Base-by-base conservation (phyloP, 345 rosid species). In the Salix udensis region DNA sequence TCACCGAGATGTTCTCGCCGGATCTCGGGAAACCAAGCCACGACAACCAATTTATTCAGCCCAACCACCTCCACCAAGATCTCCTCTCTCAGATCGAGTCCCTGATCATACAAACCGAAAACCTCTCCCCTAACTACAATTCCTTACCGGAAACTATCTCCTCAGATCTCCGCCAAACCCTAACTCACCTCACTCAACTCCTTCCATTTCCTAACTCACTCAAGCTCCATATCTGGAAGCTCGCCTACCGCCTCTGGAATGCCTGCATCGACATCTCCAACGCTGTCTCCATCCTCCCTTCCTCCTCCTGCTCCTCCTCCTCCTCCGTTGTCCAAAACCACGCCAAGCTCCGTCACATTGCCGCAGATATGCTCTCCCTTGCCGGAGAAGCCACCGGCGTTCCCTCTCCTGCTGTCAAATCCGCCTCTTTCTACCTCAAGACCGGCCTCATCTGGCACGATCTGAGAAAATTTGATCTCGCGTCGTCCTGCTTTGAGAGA, bases 221-320 rank as follows among this genome's bases (percentile, higher is more conserved):
- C 80, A 92, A 89, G 74, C 98, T 93, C 76, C 80, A 85, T 40
- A 37, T 91, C 61, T 93, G 99, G 98, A 96, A 95, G 82, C 93
- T 91, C 80, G 88, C 97, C 77, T 93, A 89, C 79, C 92, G 97
- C 72, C 94, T 96, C 72, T 96, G 99, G 97, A 96, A 94, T 81
- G 86, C 99, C 72, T 96, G 97, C 73, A 97, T 96, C 68, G 97
- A 96, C 84, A 88, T 86, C 74, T 87, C 93, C 76, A 96, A 96
- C 65, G 81, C 89, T 42, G 85, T 85, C 23, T 50, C 87, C 73
- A 78, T 87, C 74, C 77, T 81, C 61, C 78, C 84, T 31, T 85
- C 91, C 19, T 73, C 87, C 65, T 77, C 81, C 13, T 31, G 80
- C 44, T 80, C 68, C 39, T 78, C 31, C 30, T 28, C 81, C 9